A percentile compares a stretch with the other conserved stretches of the same genome.
phyloP scores from a whole-genome alignment of 2,329 filamentous ascomycete genomes.

The Talaromyces funiculosus region DNA sequence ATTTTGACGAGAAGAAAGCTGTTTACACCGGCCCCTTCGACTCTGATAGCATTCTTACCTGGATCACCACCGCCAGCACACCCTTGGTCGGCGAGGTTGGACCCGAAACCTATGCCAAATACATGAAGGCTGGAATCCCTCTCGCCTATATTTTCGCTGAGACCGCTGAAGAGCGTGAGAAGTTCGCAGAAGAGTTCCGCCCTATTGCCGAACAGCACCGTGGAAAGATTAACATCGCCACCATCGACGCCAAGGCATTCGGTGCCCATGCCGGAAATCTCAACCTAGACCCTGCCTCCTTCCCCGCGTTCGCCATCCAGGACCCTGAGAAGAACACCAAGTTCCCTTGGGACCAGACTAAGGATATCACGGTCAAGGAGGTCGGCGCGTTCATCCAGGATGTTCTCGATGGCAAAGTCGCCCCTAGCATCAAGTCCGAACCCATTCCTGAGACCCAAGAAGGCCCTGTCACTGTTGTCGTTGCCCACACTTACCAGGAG shows the following conservation, averaged over 20 bases:
- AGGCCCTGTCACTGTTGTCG: slow-evolving; percentile 77
- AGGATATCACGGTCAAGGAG: slow-evolving; percentile 66
- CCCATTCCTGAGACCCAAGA: slow-evolving; percentile 91
- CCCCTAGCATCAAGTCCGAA: slow-evolving; percentile 98
- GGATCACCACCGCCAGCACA: slow-evolving; percentile 77
- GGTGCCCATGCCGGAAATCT: slow-evolving; percentile 94
- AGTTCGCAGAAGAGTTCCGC: slow-evolving; percentile 72
- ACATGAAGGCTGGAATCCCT: slow-evolving; percentile 87
- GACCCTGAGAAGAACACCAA: slow-evolving; percentile 93
- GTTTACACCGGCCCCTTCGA: slow-evolving; percentile 78
- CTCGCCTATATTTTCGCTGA: slow-evolving; percentile 98
- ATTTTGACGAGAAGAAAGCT: slow-evolving; percentile 93
- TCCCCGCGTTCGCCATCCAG: slow-evolving; percentile 97
- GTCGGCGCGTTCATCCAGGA: slow-evolving; percentile 81
- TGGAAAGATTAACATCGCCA: slow-evolving; percentile 94
- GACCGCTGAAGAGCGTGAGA: slow-evolving; percentile 78
- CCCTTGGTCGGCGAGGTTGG: slow-evolving; percentile 93
- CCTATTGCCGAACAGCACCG: slow-evolving; percentile 85
- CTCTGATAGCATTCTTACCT: slow-evolving; percentile 70
- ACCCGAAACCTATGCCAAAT: slow-evolving; percentile 90
- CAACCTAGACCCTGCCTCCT: slow-evolving; percentile 91
- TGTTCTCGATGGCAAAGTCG: slow-evolving; percentile 78
- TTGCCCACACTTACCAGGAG: slow-evolving; percentile 89
- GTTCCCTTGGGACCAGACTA: slow-evolving; percentile 84
- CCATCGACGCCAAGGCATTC: slow-evolving; percentile 90